Evolutionary conservation across 2,329 filamentous ascomycete genomes (phyloP).

Genomic region (Botrytis fragariae): DNA sequence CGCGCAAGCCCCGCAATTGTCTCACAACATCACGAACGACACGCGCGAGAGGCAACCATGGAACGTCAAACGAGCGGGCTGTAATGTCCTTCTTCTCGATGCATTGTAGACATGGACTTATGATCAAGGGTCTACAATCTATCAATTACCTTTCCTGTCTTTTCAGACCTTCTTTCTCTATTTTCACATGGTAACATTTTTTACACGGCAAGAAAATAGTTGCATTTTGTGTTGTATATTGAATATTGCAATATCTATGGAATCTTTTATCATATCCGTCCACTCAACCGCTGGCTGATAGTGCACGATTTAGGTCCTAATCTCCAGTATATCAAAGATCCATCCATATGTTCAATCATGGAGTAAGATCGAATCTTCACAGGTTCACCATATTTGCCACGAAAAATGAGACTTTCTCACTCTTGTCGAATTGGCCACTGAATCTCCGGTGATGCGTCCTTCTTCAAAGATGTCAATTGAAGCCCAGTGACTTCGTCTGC

Average conservation of each 20-base stretch:
- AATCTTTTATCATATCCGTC: not conserved
- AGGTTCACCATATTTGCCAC: not conserved
- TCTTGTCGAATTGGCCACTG: not conserved
- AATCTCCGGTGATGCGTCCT: not conserved
- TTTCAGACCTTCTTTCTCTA: not conserved
- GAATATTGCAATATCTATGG: not conserved
- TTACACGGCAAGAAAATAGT: no score
- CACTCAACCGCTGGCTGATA: not conserved
- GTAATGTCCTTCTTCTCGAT: not conserved
- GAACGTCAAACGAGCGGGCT: not conserved
- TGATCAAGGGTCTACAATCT: not conserved
- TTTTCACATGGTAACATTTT: not conserved
- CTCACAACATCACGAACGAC: not conserved
- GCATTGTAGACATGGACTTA: not conserved
- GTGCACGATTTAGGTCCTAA: not conserved
- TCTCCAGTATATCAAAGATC: not conserved
- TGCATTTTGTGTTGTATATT: not conserved
- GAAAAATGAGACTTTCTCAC: not conserved
- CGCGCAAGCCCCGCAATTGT: not conserved
- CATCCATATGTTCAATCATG: no score
- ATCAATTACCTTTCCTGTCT: not conserved
- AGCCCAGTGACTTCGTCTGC: not conserved
- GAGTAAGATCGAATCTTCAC: not conserved
- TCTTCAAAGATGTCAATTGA: not conserved
- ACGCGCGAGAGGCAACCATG: not conserved